Base-by-base conservation (phyloP, 257 asterid genomes). In the Fraxinus pennsylvanica region DNA sequence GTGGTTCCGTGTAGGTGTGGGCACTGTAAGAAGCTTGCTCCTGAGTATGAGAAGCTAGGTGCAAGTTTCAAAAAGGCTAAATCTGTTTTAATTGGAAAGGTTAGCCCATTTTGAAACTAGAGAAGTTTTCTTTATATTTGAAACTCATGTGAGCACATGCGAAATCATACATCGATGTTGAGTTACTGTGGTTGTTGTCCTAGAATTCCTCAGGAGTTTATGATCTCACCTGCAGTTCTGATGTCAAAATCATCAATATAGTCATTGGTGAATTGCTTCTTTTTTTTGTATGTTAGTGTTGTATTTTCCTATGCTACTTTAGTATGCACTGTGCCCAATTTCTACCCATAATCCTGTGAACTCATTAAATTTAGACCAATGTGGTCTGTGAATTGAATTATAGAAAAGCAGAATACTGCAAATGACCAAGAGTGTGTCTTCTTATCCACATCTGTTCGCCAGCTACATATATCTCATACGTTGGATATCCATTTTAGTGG, bases 21-120 rank as follows among this genome's bases (percentile, higher is more conserved):
- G 21, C 91, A 87, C 81, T 87, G 91, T 77, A 87, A 83, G 71
- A 87, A 87, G 78, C 91, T 87, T 81, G 91, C 91, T 72, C 91
- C 91, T 0, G 91, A 87, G 76, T 87, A 81, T 36, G 89, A 87
- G 70, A 81, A 85, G 82, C 87, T 87, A 3, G 91, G 83, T 61
- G 83, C 82, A n/a, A 87, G 84, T 79, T 87, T 87, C 84, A 87
- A 79, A 87, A 87, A 87, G 74, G 84, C 87, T 1, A 87, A 87
- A 82, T 85, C 89, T 67, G 79, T 85, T 79, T 69, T 87, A 78
- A 87, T 87, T 6, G 91, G 82, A 73, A 87, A 87, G 91, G 91
- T 87, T 66, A 43, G 77, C 41, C 71, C 67, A 71, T 63, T 2
- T 0, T 33, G 13, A n/a, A 38, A 36, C 35, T 54, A 14, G 38